A percentile compares a stretch with the other conserved stretches of the same genome.
Evolutionary conservation across 2,329 filamentous ascomycete genomes (phyloP).

Genomic region (Neospermospora avenae): DNA sequence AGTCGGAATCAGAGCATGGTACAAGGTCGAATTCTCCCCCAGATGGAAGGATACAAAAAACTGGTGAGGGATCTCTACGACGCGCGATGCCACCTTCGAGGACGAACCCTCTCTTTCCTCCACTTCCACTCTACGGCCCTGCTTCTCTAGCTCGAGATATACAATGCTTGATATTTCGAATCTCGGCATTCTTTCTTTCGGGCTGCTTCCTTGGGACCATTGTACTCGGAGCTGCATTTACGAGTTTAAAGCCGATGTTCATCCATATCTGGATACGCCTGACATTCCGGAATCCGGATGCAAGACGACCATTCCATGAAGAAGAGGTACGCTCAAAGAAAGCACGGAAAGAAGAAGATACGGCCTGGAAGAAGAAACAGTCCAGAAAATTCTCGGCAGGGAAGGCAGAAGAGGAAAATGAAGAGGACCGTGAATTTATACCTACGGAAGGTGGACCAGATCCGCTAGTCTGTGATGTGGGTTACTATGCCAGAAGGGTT

Average conservation of each 20-base stretch:
- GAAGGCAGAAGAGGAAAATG: constrained; percentile 37
- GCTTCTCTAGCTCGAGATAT: constrained; percentile 62
- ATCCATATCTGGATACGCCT: constrained; percentile 50
- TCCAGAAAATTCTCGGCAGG: constrained; percentile 38
- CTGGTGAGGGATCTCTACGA: constrained; percentile 45
- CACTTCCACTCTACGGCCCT: constrained; percentile 77
- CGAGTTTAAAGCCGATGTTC: constrained; percentile 55
- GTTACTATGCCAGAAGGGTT: constrained; percentile 83
- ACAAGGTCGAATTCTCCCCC: constrained; percentile 26
- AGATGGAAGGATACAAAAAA: constrained; percentile 38
- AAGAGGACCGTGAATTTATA: constrained; percentile 50
- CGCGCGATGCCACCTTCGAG: constrained; percentile 58
- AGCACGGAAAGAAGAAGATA: constrained; percentile 54
- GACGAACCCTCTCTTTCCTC: constrained; percentile 80
- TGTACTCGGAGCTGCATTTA: constrained; percentile 69
- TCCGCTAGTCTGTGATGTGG: constrained; percentile 71
- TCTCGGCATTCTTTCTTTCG: constrained; percentile 72
- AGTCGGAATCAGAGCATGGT: constrained; percentile 32
- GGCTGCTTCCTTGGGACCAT: constrained; percentile 74
- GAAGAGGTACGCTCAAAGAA: constrained; percentile 64
- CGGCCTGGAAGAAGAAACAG: constrained; percentile 54
- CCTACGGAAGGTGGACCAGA: constrained; percentile 81
- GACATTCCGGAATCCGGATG: constrained; percentile 58
- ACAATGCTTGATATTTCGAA: constrained; percentile 62
- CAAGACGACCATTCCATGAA: constrained; percentile 63